Conservation (phyloP, 768 basidiomycete species). For the Mrakia hoshinonis region DNA sequence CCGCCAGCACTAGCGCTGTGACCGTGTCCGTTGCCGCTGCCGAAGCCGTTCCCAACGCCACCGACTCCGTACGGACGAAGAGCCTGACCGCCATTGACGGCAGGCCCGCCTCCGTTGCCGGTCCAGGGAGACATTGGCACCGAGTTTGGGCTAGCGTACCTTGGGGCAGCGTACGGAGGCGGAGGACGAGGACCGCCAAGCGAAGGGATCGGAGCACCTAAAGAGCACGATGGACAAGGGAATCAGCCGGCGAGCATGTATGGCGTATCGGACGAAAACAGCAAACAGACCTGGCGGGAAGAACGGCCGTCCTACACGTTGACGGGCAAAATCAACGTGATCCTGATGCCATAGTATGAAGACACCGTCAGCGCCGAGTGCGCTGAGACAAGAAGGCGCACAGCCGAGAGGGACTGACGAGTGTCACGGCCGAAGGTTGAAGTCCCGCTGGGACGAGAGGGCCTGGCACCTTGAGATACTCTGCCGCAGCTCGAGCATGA, state of each 20-base stretch:
- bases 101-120: neutral
- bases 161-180: too few species aligned
- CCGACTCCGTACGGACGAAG: neutral
- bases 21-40: neutral
- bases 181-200: too few species aligned
- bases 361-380: neutral
- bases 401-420: neutral
- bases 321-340: constrained; percentile 12
- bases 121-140: neutral
- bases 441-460: neutral
- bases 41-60: neutral
- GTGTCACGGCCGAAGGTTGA: neutral
- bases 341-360: neutral
- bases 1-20: neutral
- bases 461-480: neutral
- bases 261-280: too few species aligned
- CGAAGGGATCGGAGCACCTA: too few species aligned
- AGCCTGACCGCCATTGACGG: neutral
- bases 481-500: neutral
- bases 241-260: neutral
- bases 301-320: constrained; percentile 4
- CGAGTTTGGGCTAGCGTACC: too few species aligned
- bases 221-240: neutral
- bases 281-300: neutral
- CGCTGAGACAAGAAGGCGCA: too few species aligned